Evolutionary conservation across 495 filamentous ascomycete genomes (phyloP).

Genomic region (Penicillium lividum): DNA sequence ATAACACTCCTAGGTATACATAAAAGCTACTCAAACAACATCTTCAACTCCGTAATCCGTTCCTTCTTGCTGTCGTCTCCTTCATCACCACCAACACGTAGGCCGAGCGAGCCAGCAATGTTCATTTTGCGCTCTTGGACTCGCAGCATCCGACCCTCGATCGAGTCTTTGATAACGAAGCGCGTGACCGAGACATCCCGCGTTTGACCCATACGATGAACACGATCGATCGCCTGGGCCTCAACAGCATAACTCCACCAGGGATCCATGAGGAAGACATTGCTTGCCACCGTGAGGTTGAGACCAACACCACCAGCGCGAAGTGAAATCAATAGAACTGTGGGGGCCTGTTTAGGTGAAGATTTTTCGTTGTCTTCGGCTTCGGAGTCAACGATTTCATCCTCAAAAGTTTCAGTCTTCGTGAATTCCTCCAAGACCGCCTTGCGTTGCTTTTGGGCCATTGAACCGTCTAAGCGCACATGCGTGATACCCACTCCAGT

Average conservation of each 20-base stretch:
- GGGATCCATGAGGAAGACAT: conserved; percentile 98
- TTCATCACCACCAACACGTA: conserved; percentile 64
- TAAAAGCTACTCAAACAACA: conserved; percentile 69
- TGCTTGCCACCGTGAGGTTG: conserved; percentile 83
- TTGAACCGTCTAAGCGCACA: conserved; percentile 87
- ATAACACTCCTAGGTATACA: no score
- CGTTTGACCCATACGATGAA: conserved; percentile 97
- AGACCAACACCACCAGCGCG: conserved; percentile 91
- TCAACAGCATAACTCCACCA: conserved; percentile 99
- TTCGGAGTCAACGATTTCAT: conserved; percentile 38
- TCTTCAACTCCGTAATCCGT: conserved; percentile 89
- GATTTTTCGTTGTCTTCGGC: conserved; percentile 35
- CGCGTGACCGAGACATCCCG: conserved; percentile 80
- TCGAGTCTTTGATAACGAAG: conserved; percentile 86
- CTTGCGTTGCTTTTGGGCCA: conserved; percentile 81
- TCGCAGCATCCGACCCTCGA: conserved; percentile 91
- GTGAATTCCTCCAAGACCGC: conserved; percentile 72
- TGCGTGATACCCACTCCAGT: conserved; percentile 67
- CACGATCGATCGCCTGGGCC: conserved; percentile 95
- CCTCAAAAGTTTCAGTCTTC: conserved; percentile 42
- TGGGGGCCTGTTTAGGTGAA: conserved; percentile 24
- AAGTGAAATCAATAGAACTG: conserved; percentile 78
- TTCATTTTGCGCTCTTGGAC: conserved; percentile 89
- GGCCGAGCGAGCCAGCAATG: conserved; percentile 86
- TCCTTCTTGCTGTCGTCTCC: conserved; percentile 90